Evolutionary conservation across 257 asterid genomes (phyloP), one percentile per base, ranked within the genome.

Genomic region (Nemophila menziesii): DNA sequence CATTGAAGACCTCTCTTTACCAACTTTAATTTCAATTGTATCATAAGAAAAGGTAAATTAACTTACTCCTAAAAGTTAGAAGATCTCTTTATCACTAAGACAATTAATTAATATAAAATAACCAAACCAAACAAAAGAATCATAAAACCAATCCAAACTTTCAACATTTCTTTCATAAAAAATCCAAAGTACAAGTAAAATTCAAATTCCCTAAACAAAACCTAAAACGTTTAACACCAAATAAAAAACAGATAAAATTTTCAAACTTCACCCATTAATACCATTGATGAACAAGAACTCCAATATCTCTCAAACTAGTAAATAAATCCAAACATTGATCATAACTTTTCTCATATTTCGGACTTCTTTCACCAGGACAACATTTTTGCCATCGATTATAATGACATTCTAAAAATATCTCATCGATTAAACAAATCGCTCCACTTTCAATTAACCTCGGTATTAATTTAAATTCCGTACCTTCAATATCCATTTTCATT

Each of bases 401-500:
- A 49, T 76, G 80, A 27, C 85, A 76, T 44, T 72, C 78, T 46
- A 76, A 58, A 15, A 76, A 76, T 20, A 75, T 38, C 43, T 75
- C 84, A 38, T 75, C 84, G 8, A 71, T 68, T 66, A 75, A 50
- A 38, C 80, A 71, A n/a, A 75, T 57, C 11, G 77, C 80, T 11
- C 73, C 77, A 13, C 64, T 55, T 14, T 56, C 60, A 4, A 54
- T 39, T 56, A 75, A 21, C 7, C 64, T 65, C 11, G 23, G 40
- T 0, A 71, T 16, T 41, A 75, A 14, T 12, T 27, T 24, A 15
- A 71, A 56, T 52, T 75, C 80, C 1, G 77, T 60, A 24, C 84
- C 79, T 33, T 75, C 80, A 3, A 71, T 61, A 34, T 75, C 85
- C 72, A 75, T 75, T 49, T 75, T 75, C 73, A 76, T 54, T 43